Base-by-base conservation (phyloP, 768 basidiomycete species). In the Auriculariales sp. region DNA sequence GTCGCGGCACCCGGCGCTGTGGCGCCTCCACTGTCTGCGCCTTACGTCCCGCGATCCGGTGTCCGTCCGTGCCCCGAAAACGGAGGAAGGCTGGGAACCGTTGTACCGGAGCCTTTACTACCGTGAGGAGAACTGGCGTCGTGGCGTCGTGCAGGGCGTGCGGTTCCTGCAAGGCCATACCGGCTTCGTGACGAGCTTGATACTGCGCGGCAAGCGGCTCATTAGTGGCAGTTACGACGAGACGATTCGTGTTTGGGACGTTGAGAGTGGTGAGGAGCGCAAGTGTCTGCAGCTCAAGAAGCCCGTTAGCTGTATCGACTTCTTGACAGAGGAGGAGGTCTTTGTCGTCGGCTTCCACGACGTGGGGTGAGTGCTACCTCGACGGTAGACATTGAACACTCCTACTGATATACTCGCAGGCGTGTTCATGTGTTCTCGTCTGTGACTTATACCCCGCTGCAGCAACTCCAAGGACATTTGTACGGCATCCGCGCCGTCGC, bases 321-420 rank as follows among this genome's bases (percentile, higher is more conserved):
- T 85, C 62, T 66, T 87, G 54, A 75, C 78, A 1, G 83, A 89
- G 29, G 14, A 52, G 86, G 82, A 88, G 74, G 85, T 92, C 3
- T 87, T 93, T 51, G 90, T 89, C 12, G 87, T 89, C 29, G 91
- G 90, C 0, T 92, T 91, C 65, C 88, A 92, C 53, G 91, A 93
- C 57, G 83, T 92, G 50, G 90, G 89, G 83, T 85, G 60, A 14
- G 79, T 61, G 6, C 31, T 12, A 22, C 36, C 44, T 50, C 5
- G 4, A n/a, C n/a, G n/a, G n/a, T n/a, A n/a, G n/a, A n/a, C n/a
- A n/a, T n/a, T n/a, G n/a, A n/a, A n/a, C n/a, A 46, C 28, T 25
- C 2, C n/a, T 35, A 31, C 11, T 28, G 31, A 55, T 54, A 15
- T 55, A 7, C 15, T 52, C 15, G 9, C 59, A 87, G 87, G 22